These are phyloP conservation scores for Aethionema arabicum DNA, from an alignment of 345 rosid species.

Conservation along the genomic window DNA sequence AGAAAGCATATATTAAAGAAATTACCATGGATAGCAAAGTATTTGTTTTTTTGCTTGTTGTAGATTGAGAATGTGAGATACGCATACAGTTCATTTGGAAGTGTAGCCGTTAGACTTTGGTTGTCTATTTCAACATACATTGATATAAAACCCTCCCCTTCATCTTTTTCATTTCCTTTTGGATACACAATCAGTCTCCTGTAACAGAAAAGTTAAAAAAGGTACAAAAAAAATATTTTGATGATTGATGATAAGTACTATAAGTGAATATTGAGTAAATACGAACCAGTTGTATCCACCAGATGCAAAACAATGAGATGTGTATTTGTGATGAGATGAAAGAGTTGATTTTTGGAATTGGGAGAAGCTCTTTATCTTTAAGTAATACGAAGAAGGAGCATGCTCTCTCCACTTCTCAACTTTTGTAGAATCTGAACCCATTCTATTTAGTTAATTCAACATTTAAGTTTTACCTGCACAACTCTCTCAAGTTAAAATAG, in stretches of 20 bases:
- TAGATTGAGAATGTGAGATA: constrained; percentile 10
- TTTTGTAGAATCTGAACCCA: not conserved
- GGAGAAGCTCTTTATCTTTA: not conserved
- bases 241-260: too few relatives aligned
- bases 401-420: constrained; percentile 17
- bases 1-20: not conserved
- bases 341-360: too few relatives aligned
- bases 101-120: not conserved
- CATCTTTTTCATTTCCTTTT: constrained; percentile 3
- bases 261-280: not conserved
- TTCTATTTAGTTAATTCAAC: not conserved
- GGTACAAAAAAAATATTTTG: not conserved
- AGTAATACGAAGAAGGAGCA: constrained; percentile 7
- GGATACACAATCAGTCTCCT: constrained; percentile 21
- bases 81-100: not conserved
- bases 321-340: not conserved
- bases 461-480: too few relatives aligned
- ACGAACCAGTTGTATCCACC: constrained; percentile 9
- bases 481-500: too few relatives aligned
- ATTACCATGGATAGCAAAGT: constrained; percentile 17
- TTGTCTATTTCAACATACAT: not conserved
- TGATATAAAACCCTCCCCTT: constrained; percentile 12
- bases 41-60: constrained; percentile 16
- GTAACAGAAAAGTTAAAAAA: not conserved
- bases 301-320: not conserved